Percentiles rank a stretch among this genome's conserved stretches.
These are phyloP conservation scores for Lophiostoma macrostomum DNA, from an alignment of 495 filamentous ascomycete species.

Conservation along the genomic window DNA sequence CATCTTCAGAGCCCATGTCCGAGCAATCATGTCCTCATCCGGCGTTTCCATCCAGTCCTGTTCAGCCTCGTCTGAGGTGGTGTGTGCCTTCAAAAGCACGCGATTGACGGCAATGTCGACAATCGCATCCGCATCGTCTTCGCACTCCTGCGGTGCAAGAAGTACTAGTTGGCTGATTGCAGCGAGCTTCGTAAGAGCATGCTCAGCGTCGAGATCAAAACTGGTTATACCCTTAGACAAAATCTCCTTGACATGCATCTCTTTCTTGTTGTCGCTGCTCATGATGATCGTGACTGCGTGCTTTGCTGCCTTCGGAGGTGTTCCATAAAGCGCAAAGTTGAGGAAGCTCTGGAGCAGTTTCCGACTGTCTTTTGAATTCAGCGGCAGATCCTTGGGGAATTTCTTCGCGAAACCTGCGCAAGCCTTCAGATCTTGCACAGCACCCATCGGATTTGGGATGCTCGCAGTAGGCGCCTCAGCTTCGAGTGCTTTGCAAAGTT, in stretches of 20 bases:
- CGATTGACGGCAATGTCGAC: constrained; percentile 74
- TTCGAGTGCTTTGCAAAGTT: constrained; percentile 81
- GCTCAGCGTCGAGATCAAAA: constrained; percentile 70
- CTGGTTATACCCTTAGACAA: constrained; percentile 67
- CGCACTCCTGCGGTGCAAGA: constrained; percentile 64
- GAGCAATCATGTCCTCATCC: constrained; percentile 79
- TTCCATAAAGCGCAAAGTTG: constrained; percentile 75
- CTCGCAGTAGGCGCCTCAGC: constrained; percentile 69
- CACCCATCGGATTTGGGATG: constrained; percentile 61
- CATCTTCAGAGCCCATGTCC: constrained; percentile 82
- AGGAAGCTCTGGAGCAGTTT: constrained; percentile 79
- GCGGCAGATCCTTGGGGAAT: constrained; percentile 77
- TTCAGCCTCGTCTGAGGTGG: constrained; percentile 48
- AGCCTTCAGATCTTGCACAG: constrained; percentile 87
- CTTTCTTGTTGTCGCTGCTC: constrained; percentile 74
- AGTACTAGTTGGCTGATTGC: constrained; percentile 80
- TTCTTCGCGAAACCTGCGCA: constrained; percentile 84
- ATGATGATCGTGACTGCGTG: constrained; percentile 89
- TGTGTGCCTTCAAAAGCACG: constrained; percentile 67
- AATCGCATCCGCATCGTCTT: constrained; percentile 71
- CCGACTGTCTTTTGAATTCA: constrained; percentile 55
- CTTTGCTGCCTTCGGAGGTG: constrained; percentile 80
- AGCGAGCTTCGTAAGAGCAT: constrained; percentile 82
- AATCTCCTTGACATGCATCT: constrained; percentile 83
- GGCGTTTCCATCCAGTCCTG: constrained; percentile 65